Base-by-base conservation (phyloP, 2,329 filamentous ascomycete genomes). In the Cercospora zeae-maydis region DNA sequence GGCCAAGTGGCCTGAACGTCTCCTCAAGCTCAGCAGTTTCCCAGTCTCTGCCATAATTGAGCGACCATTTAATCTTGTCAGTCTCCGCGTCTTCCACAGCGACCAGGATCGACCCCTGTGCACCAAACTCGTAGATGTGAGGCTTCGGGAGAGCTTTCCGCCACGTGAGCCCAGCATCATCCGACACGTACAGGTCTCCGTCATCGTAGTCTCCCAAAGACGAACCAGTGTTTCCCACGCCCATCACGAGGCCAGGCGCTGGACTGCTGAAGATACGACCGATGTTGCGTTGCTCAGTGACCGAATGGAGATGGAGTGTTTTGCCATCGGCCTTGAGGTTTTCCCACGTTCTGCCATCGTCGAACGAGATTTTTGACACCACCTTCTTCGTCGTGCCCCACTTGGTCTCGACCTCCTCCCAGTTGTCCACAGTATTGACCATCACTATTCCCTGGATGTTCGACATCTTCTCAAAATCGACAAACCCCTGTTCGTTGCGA, bases 71-170 rank as follows among this genome's bases (percentile, higher is more conserved):
- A 61, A 88, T 80, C 61, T 87, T 78, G 37, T 86, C 78, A 0
- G 88, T 91, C 53, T 81, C 79, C 54, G 82, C 80, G 70, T 96
- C 91, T 66, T 85, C 83, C 37, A 98, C 82, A 3, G 95, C 95
- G 31, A 98, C 83, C 31, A 99, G 80, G 19, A 99, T 85, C 14
- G 92, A 92, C 1, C 95, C 95, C 68, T 96, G 89, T 70, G 97
- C 93, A 58, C 95, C 95, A 75, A 98, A 96, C 73, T 97, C 93
- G 76, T 96, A 99, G 75, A 96, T 95, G 78, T 98, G 92, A 11
- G 93, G 90, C 19, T 91, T 91, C 14, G 92, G 82, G 4, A 91
- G 82, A 0, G 88, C 84, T 73, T 87, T 81, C 37, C 81, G 85
- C 95, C 96, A 99, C 1, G 87, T 93, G 64, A 91, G 78, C 42